Base-by-base conservation (phyloP, 148 eudicot species). In the Vaccinium myrtillus region DNA sequence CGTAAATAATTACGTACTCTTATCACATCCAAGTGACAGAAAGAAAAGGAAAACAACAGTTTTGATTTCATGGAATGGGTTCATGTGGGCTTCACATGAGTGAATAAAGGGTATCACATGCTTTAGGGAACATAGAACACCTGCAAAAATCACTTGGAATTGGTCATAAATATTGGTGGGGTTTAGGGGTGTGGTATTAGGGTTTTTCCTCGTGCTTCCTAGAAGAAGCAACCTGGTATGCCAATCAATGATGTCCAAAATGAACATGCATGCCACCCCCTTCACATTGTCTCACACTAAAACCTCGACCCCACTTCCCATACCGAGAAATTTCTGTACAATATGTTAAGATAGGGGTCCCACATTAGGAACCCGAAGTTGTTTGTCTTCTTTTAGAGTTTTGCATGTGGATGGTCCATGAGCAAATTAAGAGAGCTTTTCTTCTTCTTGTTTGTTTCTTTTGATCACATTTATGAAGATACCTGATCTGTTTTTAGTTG, bases 81-180 rank as follows among this genome's bases (percentile, higher is more conserved):
- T 87, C 91, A 90, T 81, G 90, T 91, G 93, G 92, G 89, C 85
- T 84, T 90, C 91, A 91, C 93, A 88, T 90, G 93, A 86, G 59
- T 19, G 19, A 13, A 50, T 50, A 39, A 43, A 67, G 93, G 92
- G 89, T 83, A 83, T 90, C 91, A 91, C 93, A 88, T 89, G 91
- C 77, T 27, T 82, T 0, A 8, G 79, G 85, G 89, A 90, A 87
- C 89, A 86, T 79, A 89, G 74, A 88, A 82, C 90, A 87, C 88
- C 88, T 88, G 92, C 85, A 12, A 80, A 77, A 80, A 81, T 74
- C 75, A 69, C 23, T 36, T 67, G 84, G 76, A 79, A 77, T 43
- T 43, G 78, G 71, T 77, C 59, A 70, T 59, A 70, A 83, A 80
- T 67, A 36, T 36, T 36, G 36, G 73, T n/a, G 27, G 67, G 67